These are phyloP conservation scores for Sclerotinia trifoliorum DNA, from an alignment of 2,329 filamentous ascomycete genomes.

Conservation along the genomic window DNA sequence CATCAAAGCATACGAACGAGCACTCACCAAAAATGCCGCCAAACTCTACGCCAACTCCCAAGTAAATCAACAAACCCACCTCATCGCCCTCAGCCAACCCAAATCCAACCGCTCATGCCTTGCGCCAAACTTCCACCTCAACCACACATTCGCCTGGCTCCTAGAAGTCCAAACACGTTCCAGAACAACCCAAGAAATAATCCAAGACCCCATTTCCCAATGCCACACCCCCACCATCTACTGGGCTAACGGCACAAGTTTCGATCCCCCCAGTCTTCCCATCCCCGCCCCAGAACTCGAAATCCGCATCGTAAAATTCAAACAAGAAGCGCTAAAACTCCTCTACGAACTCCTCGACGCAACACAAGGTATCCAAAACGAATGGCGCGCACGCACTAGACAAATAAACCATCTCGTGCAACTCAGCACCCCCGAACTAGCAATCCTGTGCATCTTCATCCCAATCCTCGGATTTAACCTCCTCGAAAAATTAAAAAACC, in stretches of 20 bases:
- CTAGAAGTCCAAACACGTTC: constrained; percentile 11
- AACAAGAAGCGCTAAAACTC: constrained; percentile 7
- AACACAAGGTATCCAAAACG: neutral
- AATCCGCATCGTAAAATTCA: neutral
- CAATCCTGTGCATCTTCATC: constrained; percentile 16
- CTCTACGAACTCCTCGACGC: constrained; percentile 14
- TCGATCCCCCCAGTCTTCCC: constrained; percentile 1
- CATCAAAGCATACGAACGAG: constrained; percentile 13
- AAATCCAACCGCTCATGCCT: neutral
- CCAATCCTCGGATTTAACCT: neutral
- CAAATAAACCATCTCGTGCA: constrained; percentile 3
- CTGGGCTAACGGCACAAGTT: neutral
- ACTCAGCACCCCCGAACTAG: neutral
- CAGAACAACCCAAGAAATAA: neutral
- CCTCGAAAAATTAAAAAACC: constrained; percentile 1
- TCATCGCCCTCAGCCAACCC: neutral
- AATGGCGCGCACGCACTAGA: neutral
- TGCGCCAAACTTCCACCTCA: neutral
- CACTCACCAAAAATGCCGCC: constrained; percentile 2
- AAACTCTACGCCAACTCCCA: neutral
- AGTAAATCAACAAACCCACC: neutral
- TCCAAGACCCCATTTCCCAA: constrained; percentile 14
- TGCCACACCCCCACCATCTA: neutral
- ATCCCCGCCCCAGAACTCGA: neutral
- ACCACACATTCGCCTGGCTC: constrained; percentile 4